phyloP scores from a whole-genome alignment of 345 rosid species.

The Barbarea vulgaris region DNA sequence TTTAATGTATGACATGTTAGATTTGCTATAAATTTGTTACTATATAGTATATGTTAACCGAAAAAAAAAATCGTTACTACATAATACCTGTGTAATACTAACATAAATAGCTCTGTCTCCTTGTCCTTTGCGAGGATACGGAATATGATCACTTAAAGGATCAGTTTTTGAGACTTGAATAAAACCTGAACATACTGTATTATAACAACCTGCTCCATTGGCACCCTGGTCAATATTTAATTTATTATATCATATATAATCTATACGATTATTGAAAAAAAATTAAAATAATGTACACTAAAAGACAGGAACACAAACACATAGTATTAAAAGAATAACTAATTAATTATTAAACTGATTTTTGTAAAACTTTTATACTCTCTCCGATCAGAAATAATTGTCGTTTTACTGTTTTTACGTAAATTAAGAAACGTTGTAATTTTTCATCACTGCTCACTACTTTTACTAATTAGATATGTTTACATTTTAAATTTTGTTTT shows the following conservation, averaged over 20 bases:
- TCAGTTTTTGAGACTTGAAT: constrained; percentile 18
- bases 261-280: background rate
- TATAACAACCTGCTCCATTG: constrained; percentile 23
- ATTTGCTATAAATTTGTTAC: background rate
- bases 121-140: background rate
- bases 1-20: background rate
- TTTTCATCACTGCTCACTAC: no score
- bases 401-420: no score
- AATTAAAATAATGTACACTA: background rate
- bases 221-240: constrained; percentile 20
- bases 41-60: background rate
- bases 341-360: background rate
- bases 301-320: background rate
- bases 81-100: constrained; percentile 3
- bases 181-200: constrained; percentile 27
- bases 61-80: no score
- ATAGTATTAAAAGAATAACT: background rate
- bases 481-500: no score
- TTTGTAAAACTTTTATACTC: no score
- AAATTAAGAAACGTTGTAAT: no score
- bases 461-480: no score
- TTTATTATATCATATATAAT: background rate
- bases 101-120: background rate
- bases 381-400: no score
- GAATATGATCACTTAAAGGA: background rate